Evolutionary conservation across 805 yeast genomes (phyloP), one percentile per base, ranked within the genome.

Genomic region (Debaryomyces tyrocola): DNA sequence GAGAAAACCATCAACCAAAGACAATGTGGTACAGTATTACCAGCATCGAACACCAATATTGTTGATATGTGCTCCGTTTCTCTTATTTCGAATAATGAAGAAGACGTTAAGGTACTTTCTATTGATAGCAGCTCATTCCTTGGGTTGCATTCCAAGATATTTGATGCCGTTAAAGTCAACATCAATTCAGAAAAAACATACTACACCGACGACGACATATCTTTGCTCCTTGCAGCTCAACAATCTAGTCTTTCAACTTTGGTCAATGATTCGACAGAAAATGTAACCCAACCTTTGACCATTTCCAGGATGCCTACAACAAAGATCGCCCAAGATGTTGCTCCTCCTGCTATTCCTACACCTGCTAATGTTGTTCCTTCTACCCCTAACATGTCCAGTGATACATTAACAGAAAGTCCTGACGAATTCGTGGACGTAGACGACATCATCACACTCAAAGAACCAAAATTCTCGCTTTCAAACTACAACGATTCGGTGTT

Each of bases 21-120:
- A 54, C 83, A 80, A 60, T 80, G 85, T 60, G 87, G 86, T 9
- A 81, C 85, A 0, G 49, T 73, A n/a, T 70, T 82, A n/a, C 84
- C 84, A 0, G 84, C 84, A 1, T 77, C 85, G 31, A 77, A 79
- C 53, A 70, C 75, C 33, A 66, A 70, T 10, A 77, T 83, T 14
- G 64, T 78, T 14, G 73, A 68, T 20, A 60, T 82, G 66, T 66
- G 73, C n/a, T 63, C 75, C 1, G 56, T 73, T 4, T 46, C 44
- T 12, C 55, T 60, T 12, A 20, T 35, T 12, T 24, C 27, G 42
- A 3, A 18, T 9, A 54, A 49, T 35, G 63, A 63, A 18, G 59
- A 55, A 12, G 70, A 66, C 45, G 58, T 64, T 41, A 73, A 69
- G 46, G 63, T 83, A 2, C 51, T 82, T 17, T 78, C 83, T 45